Evolutionary conservation across 106 monocot species (phyloP).

Genomic region (Gastrodia elata): DNA sequence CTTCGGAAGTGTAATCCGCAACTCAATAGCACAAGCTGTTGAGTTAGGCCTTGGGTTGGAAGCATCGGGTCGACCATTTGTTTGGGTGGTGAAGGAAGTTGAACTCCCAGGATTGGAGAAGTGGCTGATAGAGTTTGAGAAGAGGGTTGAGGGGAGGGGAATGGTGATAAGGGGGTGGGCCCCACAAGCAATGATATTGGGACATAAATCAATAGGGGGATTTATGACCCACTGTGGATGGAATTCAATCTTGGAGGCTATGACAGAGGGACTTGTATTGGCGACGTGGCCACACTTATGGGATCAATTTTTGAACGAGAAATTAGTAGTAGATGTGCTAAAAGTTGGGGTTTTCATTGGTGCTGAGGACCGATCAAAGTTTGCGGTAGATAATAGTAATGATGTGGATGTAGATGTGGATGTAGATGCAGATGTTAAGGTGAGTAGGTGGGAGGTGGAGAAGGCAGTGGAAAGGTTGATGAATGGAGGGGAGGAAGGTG

Average conservation of each 20-base stretch:
- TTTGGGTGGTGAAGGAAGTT: constrained; percentile 18
- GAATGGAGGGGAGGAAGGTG: background rate
- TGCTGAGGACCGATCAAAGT: too few species aligned
- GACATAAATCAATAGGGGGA: constrained; percentile 42
- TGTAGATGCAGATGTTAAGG: background rate
- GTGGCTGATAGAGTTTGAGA: constrained; percentile 10
- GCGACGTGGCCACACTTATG: constrained; percentile 41
- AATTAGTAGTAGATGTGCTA: constrained; percentile 34
- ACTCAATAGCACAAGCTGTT: constrained; percentile 4
- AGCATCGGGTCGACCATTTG: constrained; percentile 14
- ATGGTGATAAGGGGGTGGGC: constrained; percentile 23
- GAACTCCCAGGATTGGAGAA: background rate
- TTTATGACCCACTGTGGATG: constrained; percentile 66
- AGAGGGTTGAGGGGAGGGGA: constrained; percentile 16
- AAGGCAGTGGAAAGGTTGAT: background rate
- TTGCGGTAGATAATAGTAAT: too few species aligned
- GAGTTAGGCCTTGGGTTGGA: constrained; percentile 22
- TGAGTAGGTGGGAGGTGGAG: background rate
- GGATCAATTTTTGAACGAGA: constrained; percentile 43
- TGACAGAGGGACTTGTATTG: constrained; percentile 36
- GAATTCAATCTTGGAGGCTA: constrained; percentile 51
- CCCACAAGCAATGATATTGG: constrained; percentile 41
- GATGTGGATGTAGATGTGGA: background rate
- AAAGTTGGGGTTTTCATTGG: constrained; percentile 27
- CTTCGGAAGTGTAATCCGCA: constrained; percentile 33